Percentiles rank a stretch among this genome's conserved stretches.
Evolutionary conservation across 257 asterid species (phyloP).

Genomic region (Fraxinus cuspidata): DNA sequence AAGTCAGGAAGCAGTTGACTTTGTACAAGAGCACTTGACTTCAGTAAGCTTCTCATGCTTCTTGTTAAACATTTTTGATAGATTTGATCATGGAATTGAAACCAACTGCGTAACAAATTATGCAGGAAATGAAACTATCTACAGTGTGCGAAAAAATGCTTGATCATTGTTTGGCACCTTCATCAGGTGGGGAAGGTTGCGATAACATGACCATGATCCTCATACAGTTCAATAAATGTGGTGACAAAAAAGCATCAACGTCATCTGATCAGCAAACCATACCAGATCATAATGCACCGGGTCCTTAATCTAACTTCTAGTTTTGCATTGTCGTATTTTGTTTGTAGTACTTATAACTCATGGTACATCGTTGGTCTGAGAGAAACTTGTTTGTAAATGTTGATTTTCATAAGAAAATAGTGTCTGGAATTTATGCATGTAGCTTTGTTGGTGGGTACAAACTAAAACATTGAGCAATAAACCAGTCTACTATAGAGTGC

Average conservation of each 20-base stretch:
- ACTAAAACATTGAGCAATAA: neutral
- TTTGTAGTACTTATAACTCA: neutral
- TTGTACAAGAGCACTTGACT: constrained; percentile 54
- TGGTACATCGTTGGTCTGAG: neutral
- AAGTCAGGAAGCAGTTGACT: constrained; percentile 82
- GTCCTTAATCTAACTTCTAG: neutral
- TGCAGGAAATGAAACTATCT: constrained; percentile 82
- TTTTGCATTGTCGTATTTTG: neutral
- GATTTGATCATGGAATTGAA: constrained; percentile 13
- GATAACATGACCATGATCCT: constrained; percentile 98
- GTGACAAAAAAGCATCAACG: constrained; percentile 19
- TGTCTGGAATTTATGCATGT: neutral
- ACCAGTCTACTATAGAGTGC: neutral
- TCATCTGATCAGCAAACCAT: constrained; percentile 36
- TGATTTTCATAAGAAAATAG: neutral
- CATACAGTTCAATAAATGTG: constrained; percentile 67
- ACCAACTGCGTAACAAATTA: constrained; percentile 15
- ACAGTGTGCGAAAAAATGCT: constrained; percentile 69
- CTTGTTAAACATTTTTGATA: neutral
- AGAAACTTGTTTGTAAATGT: neutral
- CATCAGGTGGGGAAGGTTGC: constrained; percentile 87
- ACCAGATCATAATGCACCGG: constrained; percentile 5
- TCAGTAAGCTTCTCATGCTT: constrained; percentile 46
- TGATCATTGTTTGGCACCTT: constrained; percentile 83
- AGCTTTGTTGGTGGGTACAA: neutral